phyloP scores from a whole-genome alignment of 1,139 yeast genomes.

The Yamadazyma atlantica region DNA sequence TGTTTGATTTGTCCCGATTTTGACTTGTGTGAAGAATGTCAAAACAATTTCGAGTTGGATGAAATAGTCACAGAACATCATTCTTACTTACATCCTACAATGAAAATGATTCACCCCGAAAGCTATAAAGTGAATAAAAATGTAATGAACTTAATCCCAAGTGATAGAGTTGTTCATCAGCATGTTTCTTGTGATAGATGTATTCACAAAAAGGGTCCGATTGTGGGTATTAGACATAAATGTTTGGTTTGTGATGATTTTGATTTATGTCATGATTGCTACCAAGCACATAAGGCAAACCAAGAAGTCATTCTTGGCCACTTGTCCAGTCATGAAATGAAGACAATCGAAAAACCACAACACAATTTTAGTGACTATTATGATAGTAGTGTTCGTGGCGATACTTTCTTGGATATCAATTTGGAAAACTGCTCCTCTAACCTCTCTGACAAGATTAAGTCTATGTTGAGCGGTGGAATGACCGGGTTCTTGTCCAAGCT shows the following conservation, averaged over 20 bases:
- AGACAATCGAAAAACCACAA: constrained; percentile 22
- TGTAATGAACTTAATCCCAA: constrained; percentile 5
- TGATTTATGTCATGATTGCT: constrained; percentile 57
- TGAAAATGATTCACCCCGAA: constrained; percentile 25
- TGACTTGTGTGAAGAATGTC: constrained; percentile 58
- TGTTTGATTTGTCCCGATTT: constrained; percentile 56
- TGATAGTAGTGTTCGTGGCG: constrained; percentile 7
- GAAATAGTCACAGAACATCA: constrained; percentile 19
- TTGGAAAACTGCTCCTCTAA: constrained; percentile 22
- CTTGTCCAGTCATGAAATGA: constrained; percentile 28
- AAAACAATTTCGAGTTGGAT: constrained; percentile 18
- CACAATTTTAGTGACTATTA: not conserved
- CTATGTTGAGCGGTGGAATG: constrained; percentile 18
- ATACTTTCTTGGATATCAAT: constrained; percentile 28
- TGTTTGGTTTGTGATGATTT: constrained; percentile 55
- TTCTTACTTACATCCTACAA: constrained; percentile 31
- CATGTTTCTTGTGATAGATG: constrained; percentile 44
- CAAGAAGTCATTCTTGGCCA: constrained; percentile 21
- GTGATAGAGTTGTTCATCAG: constrained; percentile 15
- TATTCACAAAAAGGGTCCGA: constrained; percentile 24
- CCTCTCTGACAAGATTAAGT: constrained; percentile 20
- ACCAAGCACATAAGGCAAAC: constrained; percentile 15
- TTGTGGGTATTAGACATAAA: constrained; percentile 51
- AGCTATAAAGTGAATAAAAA: constrained; percentile 8
- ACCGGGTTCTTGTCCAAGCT: constrained; percentile 23